Conservation (phyloP, 331 rosid species). For the Malus hybrid region DNA sequence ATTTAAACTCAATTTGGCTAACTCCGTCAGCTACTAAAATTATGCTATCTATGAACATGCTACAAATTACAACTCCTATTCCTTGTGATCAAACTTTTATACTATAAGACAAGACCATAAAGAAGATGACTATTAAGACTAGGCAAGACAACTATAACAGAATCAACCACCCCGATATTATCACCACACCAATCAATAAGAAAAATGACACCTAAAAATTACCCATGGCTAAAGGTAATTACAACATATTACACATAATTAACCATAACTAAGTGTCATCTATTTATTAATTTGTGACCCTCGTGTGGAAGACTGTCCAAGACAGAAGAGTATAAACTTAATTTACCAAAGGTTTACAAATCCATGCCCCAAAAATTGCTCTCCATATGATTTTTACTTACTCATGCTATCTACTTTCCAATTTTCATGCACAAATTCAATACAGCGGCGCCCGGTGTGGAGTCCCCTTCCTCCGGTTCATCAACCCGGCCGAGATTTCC, state of each 20-base stretch:
- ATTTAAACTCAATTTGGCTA: too few species aligned
- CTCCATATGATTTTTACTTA: neutral
- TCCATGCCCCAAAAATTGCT: neutral
- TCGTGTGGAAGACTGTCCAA: neutral
- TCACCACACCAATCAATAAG: neutral
- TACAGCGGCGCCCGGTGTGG: constrained; percentile 83
- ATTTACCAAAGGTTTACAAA: neutral
- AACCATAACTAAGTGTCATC: neutral
- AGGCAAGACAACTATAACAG: too few species aligned
- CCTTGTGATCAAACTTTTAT: too few species aligned
- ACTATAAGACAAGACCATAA: too few species aligned
- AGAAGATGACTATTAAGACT: too few species aligned
- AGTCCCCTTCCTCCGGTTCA: constrained; percentile 65
- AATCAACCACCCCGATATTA: too few species aligned
- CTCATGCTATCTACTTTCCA: neutral
- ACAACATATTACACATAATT: too few species aligned
- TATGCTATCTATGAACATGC: too few species aligned
- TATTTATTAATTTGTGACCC: neutral
- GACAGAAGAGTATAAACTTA: neutral
- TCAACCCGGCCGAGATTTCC: constrained; percentile 33
- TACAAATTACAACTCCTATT: too few species aligned
- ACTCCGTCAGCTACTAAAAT: too few species aligned
- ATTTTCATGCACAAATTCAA: constrained; percentile 22
- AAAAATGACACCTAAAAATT: neutral
- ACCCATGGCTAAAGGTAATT: too few species aligned